Evolutionary conservation across 2,329 filamentous ascomycete genomes (phyloP).

Genomic region (Calycina marina): DNA sequence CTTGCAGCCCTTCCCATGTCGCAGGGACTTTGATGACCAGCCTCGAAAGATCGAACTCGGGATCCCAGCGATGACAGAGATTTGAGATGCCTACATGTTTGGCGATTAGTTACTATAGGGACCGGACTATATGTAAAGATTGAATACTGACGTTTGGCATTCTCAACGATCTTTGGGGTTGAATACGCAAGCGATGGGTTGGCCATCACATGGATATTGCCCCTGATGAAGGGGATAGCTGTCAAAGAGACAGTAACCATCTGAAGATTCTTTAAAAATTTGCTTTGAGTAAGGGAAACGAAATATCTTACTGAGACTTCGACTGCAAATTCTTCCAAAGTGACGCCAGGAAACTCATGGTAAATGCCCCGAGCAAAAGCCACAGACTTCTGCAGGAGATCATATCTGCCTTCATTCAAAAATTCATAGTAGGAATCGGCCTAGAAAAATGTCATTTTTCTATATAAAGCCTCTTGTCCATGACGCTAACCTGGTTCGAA

Average conservation of each 20-base stretch:
- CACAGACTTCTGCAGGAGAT: conserved; percentile 25
- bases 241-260: conserved; percentile 39
- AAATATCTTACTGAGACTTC: conserved; percentile 36
- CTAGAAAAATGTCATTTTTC: conserved; percentile 15
- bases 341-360: conserved; percentile 23
- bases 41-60: conserved; percentile 29
- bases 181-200: conserved; percentile 42
- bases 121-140: background rate
- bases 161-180: conserved; percentile 31
- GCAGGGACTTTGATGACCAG: conserved; percentile 49
- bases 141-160: conserved; percentile 32
- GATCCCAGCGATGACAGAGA: conserved; percentile 30
- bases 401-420: conserved; percentile 25
- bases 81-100: conserved; percentile 31
- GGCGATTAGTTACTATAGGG: background rate
- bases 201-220: conserved; percentile 42
- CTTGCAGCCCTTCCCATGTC: conserved; percentile 48
- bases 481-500: conserved; percentile 41
- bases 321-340: conserved; percentile 34
- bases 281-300: no score
- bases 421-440: conserved; percentile 36
- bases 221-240: conserved; percentile 34
- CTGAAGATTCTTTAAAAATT: conserved; percentile 19
- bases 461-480: conserved; percentile 2
- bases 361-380: conserved; percentile 22